Conservation (phyloP, 2,329 filamentous ascomycete species). For the Lachnellula willkommii region DNA sequence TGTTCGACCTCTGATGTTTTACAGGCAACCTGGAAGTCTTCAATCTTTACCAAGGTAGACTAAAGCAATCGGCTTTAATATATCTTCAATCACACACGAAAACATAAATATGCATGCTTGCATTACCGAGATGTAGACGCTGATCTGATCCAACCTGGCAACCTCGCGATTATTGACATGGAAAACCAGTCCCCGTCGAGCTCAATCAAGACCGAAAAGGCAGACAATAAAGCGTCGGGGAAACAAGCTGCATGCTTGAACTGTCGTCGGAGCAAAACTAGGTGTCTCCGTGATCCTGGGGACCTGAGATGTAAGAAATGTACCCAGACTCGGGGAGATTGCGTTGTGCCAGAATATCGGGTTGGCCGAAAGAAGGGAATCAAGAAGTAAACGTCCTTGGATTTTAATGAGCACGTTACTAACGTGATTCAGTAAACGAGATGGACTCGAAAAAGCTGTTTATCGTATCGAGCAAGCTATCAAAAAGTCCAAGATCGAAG, state of each 20-base stretch:
- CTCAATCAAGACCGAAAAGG: constrained; percentile 19
- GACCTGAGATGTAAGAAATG: constrained; percentile 57
- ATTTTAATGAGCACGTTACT: constrained; percentile 8
- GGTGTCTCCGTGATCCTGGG: constrained; percentile 53
- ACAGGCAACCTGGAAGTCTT: too few relatives aligned
- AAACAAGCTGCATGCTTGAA: constrained; percentile 53
- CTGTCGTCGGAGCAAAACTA: constrained; percentile 63
- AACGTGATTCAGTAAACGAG: constrained; percentile 55
- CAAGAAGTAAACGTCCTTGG: constrained; percentile 56
- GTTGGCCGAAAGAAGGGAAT: constrained; percentile 70
- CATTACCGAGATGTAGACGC: constrained; percentile 3
- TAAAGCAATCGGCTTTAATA: too few relatives aligned
- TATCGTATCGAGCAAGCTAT: constrained; percentile 68
- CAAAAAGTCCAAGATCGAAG: constrained; percentile 44
- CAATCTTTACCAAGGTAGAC: too few relatives aligned
- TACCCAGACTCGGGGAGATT: constrained; percentile 52
- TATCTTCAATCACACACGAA: too few relatives aligned
- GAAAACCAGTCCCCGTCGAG: constrained; percentile 20
- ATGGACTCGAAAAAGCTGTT: constrained; percentile 68
- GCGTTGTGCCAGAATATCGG: constrained; percentile 66
- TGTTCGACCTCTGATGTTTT: too few relatives aligned
- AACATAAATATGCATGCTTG: neutral
- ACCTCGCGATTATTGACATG: constrained; percentile 10
- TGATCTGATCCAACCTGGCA: neutral
- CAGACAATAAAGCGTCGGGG: constrained; percentile 2